Conservation (phyloP, 257 asterid species). For the Galeopsis tetrahit region DNA sequence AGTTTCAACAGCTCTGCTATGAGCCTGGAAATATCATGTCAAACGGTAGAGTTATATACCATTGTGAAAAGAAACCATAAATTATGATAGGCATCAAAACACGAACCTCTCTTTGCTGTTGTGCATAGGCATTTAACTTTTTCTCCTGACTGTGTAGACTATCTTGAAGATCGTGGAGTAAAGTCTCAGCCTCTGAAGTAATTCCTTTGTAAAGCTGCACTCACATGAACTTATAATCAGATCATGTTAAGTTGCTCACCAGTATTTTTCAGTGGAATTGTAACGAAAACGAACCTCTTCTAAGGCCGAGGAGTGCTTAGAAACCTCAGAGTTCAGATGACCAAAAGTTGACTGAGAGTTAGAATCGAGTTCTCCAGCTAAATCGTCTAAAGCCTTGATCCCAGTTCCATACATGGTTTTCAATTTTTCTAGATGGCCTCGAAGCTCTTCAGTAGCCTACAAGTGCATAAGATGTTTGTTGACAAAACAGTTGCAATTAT, state of each 20-base stretch:
- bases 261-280: slow-evolving; percentile 25
- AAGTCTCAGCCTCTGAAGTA: slow-evolving; percentile 80
- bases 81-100: slow-evolving; percentile 15
- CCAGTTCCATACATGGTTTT: slow-evolving; percentile 82
- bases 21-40: slow-evolving; percentile 65
- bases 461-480: slow-evolving; percentile 29
- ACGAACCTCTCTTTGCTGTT: slow-evolving; percentile 80
- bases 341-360: slow-evolving; percentile 80
- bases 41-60: slow-evolving; percentile 17
- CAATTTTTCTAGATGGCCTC: slow-evolving; percentile 65
- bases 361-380: slow-evolving; percentile 80
- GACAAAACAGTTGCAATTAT: slow-evolving; percentile 23
- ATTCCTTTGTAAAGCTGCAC: slow-evolving; percentile 80
- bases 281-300: slow-evolving; percentile 67
- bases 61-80: slow-evolving; percentile 27
- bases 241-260: slow-evolving; percentile 17
- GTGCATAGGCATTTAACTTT: slow-evolving; percentile 67
- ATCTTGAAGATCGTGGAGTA: slow-evolving; percentile 86
- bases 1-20: slow-evolving; percentile 73
- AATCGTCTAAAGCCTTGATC: slow-evolving; percentile 69
- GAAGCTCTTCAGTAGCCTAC: slow-evolving; percentile 93
- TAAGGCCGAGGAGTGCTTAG: slow-evolving; percentile 77
- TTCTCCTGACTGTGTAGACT: slow-evolving; percentile 79
- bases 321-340: slow-evolving; percentile 76
- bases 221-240: slow-evolving; percentile 33